A percentile compares a stretch with the other conserved stretches of the same genome.
Conservation (phyloP, 345 rosid species). For the Turritis glabra region DNA sequence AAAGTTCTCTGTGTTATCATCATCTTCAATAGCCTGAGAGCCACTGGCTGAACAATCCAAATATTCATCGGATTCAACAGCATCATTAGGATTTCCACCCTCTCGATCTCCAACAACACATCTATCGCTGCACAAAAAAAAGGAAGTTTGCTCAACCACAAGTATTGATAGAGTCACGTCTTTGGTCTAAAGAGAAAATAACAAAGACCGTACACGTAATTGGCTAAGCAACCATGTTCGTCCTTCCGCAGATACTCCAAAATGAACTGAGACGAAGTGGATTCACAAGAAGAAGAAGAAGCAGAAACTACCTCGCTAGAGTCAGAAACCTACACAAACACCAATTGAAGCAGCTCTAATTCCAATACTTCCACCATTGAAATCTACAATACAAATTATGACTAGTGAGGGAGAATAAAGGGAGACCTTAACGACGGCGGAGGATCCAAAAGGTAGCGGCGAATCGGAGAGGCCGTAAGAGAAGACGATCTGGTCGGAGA, state of each 20-base stretch:
- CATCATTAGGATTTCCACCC: slow-evolving; percentile 27
- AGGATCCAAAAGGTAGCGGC: slow-evolving; percentile 68
- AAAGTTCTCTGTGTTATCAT: slow-evolving; percentile 20
- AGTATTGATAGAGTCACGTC: background rate
- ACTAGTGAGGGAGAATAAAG: background rate
- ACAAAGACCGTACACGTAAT: slow-evolving; percentile 52
- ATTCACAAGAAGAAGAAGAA: slow-evolving; percentile 35
- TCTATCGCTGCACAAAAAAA: slow-evolving; percentile 45
- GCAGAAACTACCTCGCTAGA: slow-evolving; percentile 48
- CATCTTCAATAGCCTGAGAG: slow-evolving; percentile 25
- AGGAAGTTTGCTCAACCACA: background rate
- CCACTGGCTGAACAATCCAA: slow-evolving; percentile 24
- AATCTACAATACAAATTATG: background rate
- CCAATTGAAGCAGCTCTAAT: slow-evolving; percentile 13
- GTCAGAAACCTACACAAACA: slow-evolving; percentile 47
- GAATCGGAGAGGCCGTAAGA: slow-evolving; percentile 71
- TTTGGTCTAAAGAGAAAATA: background rate
- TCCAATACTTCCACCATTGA: background rate
- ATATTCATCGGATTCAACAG: slow-evolving; percentile 28
- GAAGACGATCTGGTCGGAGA: slow-evolving; percentile 59
- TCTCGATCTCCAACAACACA: slow-evolving; percentile 32
- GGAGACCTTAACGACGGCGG: slow-evolving; percentile 73
- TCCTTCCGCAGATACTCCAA: slow-evolving; percentile 51
- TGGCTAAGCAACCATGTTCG: slow-evolving; percentile 52
- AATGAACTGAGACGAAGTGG: slow-evolving; percentile 49